Evolutionary conservation across 208 protist species (phyloP).

Genomic region (Herpetomonas samuelpessoai): DNA sequence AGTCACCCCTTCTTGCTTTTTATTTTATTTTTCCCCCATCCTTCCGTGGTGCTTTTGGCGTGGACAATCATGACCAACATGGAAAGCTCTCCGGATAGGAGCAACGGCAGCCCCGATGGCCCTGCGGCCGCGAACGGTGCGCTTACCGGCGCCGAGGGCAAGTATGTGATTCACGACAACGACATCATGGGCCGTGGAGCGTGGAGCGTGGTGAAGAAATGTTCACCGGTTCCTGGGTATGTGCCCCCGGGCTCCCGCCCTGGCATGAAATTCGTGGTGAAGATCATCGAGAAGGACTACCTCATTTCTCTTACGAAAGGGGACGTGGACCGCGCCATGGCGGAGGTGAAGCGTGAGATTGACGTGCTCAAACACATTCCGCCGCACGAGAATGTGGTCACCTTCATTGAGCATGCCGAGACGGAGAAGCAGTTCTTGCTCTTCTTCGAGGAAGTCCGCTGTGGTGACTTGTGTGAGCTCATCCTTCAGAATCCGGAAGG

Average conservation of each 20-base stretch:
- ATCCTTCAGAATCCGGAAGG: slow-evolving; percentile 77
- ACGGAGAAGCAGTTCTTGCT: slow-evolving; percentile 82
- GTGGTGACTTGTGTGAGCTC: slow-evolving; percentile 87
- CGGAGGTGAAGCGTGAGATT: slow-evolving; percentile 89
- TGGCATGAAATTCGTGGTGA: slow-evolving; percentile 87
- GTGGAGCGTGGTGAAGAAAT: slow-evolving; percentile 89
- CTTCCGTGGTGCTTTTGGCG: neutral
- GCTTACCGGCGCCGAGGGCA: slow-evolving; percentile 55
- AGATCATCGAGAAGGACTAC: slow-evolving; percentile 91
- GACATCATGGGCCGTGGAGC: slow-evolving; percentile 82
- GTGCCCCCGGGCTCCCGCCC: slow-evolving; percentile 55
- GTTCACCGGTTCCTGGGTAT: slow-evolving; percentile 64
- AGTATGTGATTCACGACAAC: slow-evolving; percentile 77
- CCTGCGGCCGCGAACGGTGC: neutral
- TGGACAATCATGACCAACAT: slow-evolving; percentile 6
- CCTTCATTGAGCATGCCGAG: slow-evolving; percentile 88
- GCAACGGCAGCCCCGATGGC: slow-evolving; percentile 1
- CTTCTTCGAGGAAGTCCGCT: slow-evolving; percentile 86
- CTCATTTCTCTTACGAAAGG: slow-evolving; percentile 83
- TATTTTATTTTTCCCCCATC: slow-evolving; percentile 6
- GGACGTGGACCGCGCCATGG: slow-evolving; percentile 84
- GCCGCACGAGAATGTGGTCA: slow-evolving; percentile 83
- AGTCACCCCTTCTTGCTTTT: slow-evolving; percentile 1
- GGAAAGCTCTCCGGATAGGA: slow-evolving; percentile 1
- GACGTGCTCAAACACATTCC: slow-evolving; percentile 87